phyloP scores from a whole-genome alignment of 371 early-diverging fungal species.

The Phascolomyces articulosus region DNA sequence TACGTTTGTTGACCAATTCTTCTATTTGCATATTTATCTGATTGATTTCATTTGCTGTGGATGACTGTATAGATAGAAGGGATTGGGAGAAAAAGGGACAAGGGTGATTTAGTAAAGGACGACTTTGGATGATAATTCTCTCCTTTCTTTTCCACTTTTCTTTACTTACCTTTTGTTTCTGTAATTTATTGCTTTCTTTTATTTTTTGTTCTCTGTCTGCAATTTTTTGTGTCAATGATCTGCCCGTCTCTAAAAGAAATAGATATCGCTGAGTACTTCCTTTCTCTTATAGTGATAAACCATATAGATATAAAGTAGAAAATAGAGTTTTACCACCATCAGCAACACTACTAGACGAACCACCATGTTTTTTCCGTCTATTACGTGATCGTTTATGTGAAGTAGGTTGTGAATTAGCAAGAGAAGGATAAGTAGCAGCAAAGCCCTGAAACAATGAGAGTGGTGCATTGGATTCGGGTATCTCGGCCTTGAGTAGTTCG shows the following conservation, averaged over 20 bases:
- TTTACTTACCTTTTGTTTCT: slow-evolving; percentile 59
- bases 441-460: slow-evolving; percentile 68
- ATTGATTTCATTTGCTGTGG: slow-evolving; percentile 56
- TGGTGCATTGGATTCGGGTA: slow-evolving; percentile 59
- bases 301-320: neutral
- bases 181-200: slow-evolving; percentile 54
- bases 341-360: neutral
- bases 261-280: too few species aligned
- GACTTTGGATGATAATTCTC: too few species aligned
- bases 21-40: slow-evolving; percentile 66
- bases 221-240: slow-evolving; percentile 35
- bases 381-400: slow-evolving; percentile 25
- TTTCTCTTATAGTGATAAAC: too few species aligned
- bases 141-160: too few species aligned
- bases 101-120: neutral
- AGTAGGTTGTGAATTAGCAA: slow-evolving; percentile 22
- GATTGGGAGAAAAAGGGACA: too few species aligned
- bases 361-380: slow-evolving; percentile 41
- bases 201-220: slow-evolving; percentile 56
- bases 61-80: slow-evolving; percentile 35
- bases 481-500: slow-evolving; percentile 54
- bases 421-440: slow-evolving; percentile 59
- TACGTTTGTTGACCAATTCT: slow-evolving; percentile 54
- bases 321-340: neutral
- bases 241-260: neutral